Conservation (phyloP, 345 rosid species). For the Noccaea bulbosa region DNA sequence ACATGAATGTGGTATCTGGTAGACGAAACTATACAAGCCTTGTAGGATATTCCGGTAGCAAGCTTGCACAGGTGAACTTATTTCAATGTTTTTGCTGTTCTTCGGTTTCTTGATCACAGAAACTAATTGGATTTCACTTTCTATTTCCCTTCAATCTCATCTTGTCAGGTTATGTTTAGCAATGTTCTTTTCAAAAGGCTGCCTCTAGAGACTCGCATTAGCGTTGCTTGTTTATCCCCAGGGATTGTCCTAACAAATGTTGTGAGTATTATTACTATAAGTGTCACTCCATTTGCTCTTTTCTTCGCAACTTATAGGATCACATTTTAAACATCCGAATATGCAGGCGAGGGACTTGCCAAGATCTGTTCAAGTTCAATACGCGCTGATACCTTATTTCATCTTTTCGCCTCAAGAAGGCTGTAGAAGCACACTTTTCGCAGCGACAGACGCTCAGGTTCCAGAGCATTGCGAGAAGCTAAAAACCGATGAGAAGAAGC, state of each 20-base stretch:
- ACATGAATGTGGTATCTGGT: slow-evolving; percentile 81
- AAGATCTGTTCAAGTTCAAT: slow-evolving; percentile 68
- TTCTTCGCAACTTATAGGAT: neutral
- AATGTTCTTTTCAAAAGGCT: slow-evolving; percentile 72
- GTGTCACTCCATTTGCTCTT: slow-evolving; percentile 4
- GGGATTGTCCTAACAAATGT: slow-evolving; percentile 86
- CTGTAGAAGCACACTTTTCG: slow-evolving; percentile 78
- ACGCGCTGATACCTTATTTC: slow-evolving; percentile 80
- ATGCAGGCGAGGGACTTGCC: slow-evolving; percentile 91
- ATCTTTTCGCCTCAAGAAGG: slow-evolving; percentile 88
- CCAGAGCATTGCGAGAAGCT: slow-evolving; percentile 70
- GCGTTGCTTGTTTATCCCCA: slow-evolving; percentile 79
- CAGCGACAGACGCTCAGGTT: slow-evolving; percentile 87
- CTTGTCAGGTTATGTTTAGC: slow-evolving; percentile 82
- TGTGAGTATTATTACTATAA: slow-evolving; percentile 54
- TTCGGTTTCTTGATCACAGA: slow-evolving; percentile 13
- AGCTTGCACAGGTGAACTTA: slow-evolving; percentile 81
- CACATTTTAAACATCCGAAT: neutral
- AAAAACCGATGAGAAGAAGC: slow-evolving; percentile 71
- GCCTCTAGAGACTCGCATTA: slow-evolving; percentile 79
- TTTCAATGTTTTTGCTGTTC: neutral
- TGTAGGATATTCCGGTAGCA: slow-evolving; percentile 80
- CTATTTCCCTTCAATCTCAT: neutral
- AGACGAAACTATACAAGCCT: slow-evolving; percentile 76
- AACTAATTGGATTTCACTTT: slow-evolving; percentile 21